Evolutionary conservation across 2,329 filamentous ascomycete species (phyloP), one percentile per base, ranked within the genome.

Genomic region (Claviceps quebecensis): DNA sequence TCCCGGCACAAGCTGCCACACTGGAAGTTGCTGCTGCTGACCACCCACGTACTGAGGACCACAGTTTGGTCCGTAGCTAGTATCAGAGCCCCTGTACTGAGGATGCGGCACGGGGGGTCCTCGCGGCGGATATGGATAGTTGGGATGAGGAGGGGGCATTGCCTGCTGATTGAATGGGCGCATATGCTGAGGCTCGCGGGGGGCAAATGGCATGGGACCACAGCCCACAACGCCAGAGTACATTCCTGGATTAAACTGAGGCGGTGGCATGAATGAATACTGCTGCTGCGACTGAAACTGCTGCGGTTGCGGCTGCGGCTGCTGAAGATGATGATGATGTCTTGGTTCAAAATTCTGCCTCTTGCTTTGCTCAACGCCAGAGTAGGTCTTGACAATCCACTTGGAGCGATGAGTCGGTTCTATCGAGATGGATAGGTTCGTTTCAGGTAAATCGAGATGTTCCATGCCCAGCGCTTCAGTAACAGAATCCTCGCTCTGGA

Each of bases 381-480:
- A n/a, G 22, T 52, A 48, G 2, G 41, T 16, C n/a, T 37, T 44
- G n/a, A 50, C 49, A 26, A 57, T 52, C 66, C 66, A 68, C 52
- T 66, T 68, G 2, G 64, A 67, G 26, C 63, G 57, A 46, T 61
- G 44, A 5, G 59, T 56, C 3, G 66, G 60, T 4, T 53, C 53
- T 29, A 68, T 60, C 14, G 2, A 43, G 19, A 67, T 34, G 5
- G 56, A 55, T 8, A 68, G 52, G 2, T 55, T 53, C 29, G 57
- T 57, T 40, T 65, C 65, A 4, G 54, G 54, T 41, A 68, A 55
- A 8, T 39, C 40, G 5, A 59, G 58, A 6, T 52, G 47, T 2
- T 55, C 58, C 45, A 58, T 54, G 14, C 51, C 47, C 41, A 68
- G 51, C 1, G 65, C 63, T 37, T 56, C 52, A 5, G 48, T 23